Evolutionary conservation across 768 basidiomycete species (phyloP), one percentile per base, ranked within the genome.

Genomic region (Collybia mongolica): DNA sequence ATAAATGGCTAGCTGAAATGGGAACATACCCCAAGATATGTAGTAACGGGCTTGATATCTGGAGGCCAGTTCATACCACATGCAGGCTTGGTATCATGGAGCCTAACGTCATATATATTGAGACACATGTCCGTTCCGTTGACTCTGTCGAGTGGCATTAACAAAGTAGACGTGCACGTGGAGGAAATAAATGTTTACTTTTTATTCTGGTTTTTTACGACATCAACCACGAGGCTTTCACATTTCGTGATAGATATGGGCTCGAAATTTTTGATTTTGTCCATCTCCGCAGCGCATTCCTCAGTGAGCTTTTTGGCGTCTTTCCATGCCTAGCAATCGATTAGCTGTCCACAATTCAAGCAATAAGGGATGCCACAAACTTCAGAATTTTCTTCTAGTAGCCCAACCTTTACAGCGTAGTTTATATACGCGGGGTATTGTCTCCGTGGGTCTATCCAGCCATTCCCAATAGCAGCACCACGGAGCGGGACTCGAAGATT

Each of bases 61-160:
- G 86, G 85, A 6, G 95, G 96, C 96, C 95, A 99, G 69, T 94
- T 96, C 93, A 96, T 90, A 2, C 96, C 97, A 66, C 97, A 99
- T 0, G 83, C 87, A 15, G 97, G 97, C 29, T 65, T 71, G 11
- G 79, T 78, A 63, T 99, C 97, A 48, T 90, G 84, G n/a, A 88
- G 71, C 20, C 97, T 88, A 12, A 98, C 82, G 62, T 99, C 97
- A 58, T 99, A 99, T 35, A 98, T 83, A 64, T 99, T 99, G 53
- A 95, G 72, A 64, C 97, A 99, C 70, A 84, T 85, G 22, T 77
- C 69, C 54, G 76, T 71, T 9, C 84, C 90, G 45, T 91, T 75
- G 37, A 84, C 73, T 32, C 90, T 93, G 57, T 20, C 35, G 18
- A n/a, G 15, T 24, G 40, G 9, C 20, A 28, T 24, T 40, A 19